phyloP scores from a whole-genome alignment of 1,139 yeast species.

The Yamadazyma kanchanaburiensis region DNA sequence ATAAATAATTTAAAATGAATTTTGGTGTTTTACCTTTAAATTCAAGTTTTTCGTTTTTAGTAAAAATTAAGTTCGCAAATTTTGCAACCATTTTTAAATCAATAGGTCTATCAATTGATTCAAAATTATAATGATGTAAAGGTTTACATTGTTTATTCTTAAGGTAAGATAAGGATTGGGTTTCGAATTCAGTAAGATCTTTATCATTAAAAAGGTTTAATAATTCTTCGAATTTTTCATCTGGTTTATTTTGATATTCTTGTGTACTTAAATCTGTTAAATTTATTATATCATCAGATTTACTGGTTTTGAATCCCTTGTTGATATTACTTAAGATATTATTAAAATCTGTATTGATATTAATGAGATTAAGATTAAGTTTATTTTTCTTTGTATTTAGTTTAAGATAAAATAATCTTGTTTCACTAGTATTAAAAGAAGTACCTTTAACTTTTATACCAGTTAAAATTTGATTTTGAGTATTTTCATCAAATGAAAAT shows the following conservation, averaged over 20 bases:
- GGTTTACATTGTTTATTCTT: conserved; percentile 10
- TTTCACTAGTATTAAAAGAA: conserved; percentile 34
- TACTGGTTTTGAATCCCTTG: conserved; percentile 35
- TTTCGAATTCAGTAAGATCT: conserved; percentile 8
- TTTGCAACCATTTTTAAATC: conserved; percentile 56
- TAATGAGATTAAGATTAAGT: conserved; percentile 41
- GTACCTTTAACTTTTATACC: conserved; percentile 43
- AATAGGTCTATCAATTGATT: conserved; percentile 55
- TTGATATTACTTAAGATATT: conserved; percentile 72
- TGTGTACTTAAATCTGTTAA: conserved; percentile 6
- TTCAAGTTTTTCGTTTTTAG: conserved; percentile 15
- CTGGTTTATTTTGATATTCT: conserved; percentile 3
- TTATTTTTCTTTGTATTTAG: conserved; percentile 42
- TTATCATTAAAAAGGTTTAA: conserved; percentile 17
- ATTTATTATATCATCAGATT: conserved; percentile 7
- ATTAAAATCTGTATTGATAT: conserved; percentile 67
- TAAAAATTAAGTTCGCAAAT: conserved; percentile 45
- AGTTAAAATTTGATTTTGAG: conserved; percentile 24
- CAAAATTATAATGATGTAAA: conserved; percentile 7
- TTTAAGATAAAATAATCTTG: conserved; percentile 43
- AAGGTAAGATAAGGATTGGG: conserved; percentile 10
- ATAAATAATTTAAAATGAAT: conserved; percentile 61
- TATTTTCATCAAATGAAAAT: conserved; percentile 23
- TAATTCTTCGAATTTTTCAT: conserved; percentile 18
- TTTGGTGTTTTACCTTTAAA: conserved; percentile 47